Evolutionary conservation across 768 basidiomycete species (phyloP).

Genomic region (Pulveroboletus sp.): DNA sequence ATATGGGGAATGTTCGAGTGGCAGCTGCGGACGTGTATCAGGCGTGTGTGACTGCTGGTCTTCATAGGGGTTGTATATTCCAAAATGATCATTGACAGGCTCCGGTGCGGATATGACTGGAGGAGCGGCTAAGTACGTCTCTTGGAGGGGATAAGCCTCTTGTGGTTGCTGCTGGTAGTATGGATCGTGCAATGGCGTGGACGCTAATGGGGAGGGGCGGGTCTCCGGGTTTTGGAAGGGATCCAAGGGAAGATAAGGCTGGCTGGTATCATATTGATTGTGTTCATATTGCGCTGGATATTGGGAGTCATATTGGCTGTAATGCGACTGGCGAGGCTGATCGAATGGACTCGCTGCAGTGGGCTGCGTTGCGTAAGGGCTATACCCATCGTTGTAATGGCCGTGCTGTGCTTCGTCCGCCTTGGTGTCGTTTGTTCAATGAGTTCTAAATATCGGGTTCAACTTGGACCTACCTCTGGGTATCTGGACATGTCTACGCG

Average conservation of each 20-base stretch:
- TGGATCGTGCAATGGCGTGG: conserved; percentile 17
- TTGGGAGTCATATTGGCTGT: conserved; percentile 28
- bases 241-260: conserved; percentile 38
- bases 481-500: conserved; percentile 37
- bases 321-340: conserved; percentile 29
- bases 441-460: not conserved
- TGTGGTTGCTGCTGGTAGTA: conserved; percentile 23
- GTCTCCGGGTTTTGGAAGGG: conserved; percentile 26
- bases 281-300: conserved; percentile 33
- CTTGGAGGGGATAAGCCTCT: conserved; percentile 16
- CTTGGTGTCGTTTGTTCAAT: conserved; percentile 29
- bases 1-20: conserved; percentile 28
- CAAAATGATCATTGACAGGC: conserved; percentile 11
- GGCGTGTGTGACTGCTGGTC: conserved; percentile 14
- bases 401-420: conserved; percentile 60
- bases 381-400: conserved; percentile 66
- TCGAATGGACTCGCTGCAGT: conserved; percentile 38
- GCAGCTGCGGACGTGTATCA: conserved; percentile 24
- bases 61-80: conserved; percentile 23
- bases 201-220: conserved; percentile 13
- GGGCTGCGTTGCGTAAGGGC: conserved; percentile 39
- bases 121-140: conserved; percentile 16
- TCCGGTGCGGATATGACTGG: conserved; percentile 20
- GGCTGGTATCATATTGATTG: conserved; percentile 28
- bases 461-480: conserved; percentile 32